phyloP scores from a whole-genome alignment of 257 asterid species.

The Gentiana dahurica region DNA sequence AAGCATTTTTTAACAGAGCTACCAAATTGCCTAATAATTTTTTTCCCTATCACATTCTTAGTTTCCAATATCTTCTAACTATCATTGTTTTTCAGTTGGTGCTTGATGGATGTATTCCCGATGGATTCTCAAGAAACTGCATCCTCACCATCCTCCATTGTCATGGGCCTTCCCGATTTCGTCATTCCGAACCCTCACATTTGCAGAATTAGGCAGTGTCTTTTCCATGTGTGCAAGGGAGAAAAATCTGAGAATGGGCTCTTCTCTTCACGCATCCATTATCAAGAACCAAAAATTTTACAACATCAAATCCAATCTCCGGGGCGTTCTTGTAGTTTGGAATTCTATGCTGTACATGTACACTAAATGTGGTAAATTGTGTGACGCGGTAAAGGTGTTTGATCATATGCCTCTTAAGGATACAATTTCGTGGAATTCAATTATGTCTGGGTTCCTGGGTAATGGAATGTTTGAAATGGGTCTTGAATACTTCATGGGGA shows the following conservation, averaged over 20 bases:
- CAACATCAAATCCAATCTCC: conserved; percentile 2
- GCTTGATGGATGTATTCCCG: conserved; percentile 42
- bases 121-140: conserved; percentile 22
- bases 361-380: conserved; percentile 29
- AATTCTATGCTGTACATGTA: conserved; percentile 50
- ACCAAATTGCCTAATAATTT: too few species aligned
- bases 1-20: too few species aligned
- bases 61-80: too few species aligned
- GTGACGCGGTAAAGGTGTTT: conserved; percentile 51
- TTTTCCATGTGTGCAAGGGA: conserved; percentile 43
- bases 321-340: conserved; percentile 23
- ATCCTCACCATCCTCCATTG: conserved; percentile 9
- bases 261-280: conserved; percentile 59
- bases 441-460: conserved; percentile 60
- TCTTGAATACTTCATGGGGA: conserved; percentile 35
- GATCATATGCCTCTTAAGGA: conserved; percentile 64
- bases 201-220: conserved; percentile 26
- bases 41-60: too few species aligned
- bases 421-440: conserved; percentile 75
- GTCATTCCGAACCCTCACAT: conserved; percentile 12
- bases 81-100: not conserved
- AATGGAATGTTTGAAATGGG: conserved; percentile 34
- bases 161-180: conserved; percentile 3
- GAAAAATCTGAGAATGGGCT: conserved; percentile 46
- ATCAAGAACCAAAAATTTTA: conserved; percentile 37